These are phyloP conservation scores for Saturnispora dispora DNA, from an alignment of 805 yeast genomes.

Conservation along the genomic window DNA sequence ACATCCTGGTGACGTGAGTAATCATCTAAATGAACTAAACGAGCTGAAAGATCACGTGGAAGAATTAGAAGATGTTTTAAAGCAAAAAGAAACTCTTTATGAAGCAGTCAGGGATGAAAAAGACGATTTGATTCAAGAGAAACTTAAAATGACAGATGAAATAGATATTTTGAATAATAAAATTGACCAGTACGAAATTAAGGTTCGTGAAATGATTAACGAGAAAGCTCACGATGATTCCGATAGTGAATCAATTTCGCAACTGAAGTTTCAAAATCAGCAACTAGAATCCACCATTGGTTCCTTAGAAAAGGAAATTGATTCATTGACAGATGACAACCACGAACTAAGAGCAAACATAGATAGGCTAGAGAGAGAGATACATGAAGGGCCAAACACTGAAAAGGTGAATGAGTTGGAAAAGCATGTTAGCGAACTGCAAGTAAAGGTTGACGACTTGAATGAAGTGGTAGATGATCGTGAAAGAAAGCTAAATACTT, in stretches of 20 bases:
- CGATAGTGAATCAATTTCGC: background rate
- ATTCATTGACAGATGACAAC: conserved; percentile 7
- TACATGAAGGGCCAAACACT: conserved; percentile 16
- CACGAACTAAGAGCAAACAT: conserved; percentile 4
- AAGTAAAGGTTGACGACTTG: conserved; percentile 14
- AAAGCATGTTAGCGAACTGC: conserved; percentile 19
- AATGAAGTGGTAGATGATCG: conserved; percentile 7
- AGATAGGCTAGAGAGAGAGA: conserved; percentile 9
- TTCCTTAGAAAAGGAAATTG: conserved; percentile 5
- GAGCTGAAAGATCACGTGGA: background rate
- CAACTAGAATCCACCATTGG: conserved; percentile 1
- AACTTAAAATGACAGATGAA: conserved; percentile 20
- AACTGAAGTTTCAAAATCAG: background rate
- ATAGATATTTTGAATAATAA: conserved; percentile 11
- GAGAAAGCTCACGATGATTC: background rate
- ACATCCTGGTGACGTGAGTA: background rate
- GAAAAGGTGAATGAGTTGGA: conserved; percentile 19
- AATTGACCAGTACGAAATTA: conserved; percentile 11
- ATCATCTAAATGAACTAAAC: background rate
- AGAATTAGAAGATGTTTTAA: background rate
- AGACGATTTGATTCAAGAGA: conserved; percentile 13
- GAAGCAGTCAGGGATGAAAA: conserved; percentile 3
- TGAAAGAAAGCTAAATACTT: conserved; percentile 7
- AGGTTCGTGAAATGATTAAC: background rate
- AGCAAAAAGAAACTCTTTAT: conserved; percentile 6